A percentile compares a stretch with the other conserved stretches of the same genome.
Conservation (phyloP, 1,284 basidiomycete genomes). For the Microbotryomycetes sp. region DNA sequence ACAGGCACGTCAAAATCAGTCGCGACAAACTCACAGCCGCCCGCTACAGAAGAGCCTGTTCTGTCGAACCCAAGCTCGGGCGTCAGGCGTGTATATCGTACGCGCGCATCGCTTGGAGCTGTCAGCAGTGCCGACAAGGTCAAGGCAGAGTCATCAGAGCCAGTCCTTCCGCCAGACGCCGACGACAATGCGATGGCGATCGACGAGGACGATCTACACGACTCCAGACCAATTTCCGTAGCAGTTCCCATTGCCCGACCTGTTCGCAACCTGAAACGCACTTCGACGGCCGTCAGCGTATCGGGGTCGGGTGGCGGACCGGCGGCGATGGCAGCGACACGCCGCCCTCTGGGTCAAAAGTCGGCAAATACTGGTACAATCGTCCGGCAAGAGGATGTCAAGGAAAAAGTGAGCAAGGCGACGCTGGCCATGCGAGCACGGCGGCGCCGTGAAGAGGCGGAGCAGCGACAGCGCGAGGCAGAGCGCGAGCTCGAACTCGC, state of each 20-base stretch:
- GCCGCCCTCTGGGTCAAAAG: constrained; percentile 20
- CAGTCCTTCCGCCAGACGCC: too few relatives aligned
- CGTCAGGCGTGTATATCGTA: constrained; percentile 19
- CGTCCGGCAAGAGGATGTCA: not conserved
- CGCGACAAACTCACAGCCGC: not conserved
- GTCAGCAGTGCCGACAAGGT: constrained; percentile 15
- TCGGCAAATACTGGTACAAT: constrained; percentile 8
- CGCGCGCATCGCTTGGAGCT: constrained; percentile 26
- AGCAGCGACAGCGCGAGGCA: constrained; percentile 14
- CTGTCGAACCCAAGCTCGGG: constrained; percentile 1
- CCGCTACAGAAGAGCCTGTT: not conserved
- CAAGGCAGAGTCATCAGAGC: constrained; percentile 11
- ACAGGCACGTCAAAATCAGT: constrained; percentile 3
- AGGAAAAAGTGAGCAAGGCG: constrained; percentile 3
- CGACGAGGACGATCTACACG: constrained; percentile 20
- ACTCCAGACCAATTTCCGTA: constrained; percentile 9
- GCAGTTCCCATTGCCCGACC: constrained; percentile 12
- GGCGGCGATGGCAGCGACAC: constrained; percentile 4
- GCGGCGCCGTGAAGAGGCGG: constrained; percentile 19
- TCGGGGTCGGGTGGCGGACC: too few relatives aligned
- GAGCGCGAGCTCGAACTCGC: constrained; percentile 17
- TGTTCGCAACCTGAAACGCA: constrained; percentile 10
- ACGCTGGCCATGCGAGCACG: constrained; percentile 7
- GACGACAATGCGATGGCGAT: constrained; percentile 30
- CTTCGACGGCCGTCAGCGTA: not conserved